Conservation (phyloP, 345 rosid genomes). For the Rhodomyrtus tomentosa region DNA sequence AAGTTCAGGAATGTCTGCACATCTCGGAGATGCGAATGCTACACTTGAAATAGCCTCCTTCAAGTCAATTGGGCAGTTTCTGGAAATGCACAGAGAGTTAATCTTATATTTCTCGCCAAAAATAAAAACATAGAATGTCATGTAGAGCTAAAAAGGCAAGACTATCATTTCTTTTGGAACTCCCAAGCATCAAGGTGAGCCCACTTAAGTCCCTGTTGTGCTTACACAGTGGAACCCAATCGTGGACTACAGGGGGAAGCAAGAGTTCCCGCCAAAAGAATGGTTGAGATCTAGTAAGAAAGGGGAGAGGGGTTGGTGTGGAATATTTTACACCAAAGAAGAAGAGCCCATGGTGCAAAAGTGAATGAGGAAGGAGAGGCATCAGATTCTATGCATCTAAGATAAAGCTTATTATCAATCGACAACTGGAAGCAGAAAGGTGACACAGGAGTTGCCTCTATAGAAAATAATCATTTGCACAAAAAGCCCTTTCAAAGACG, state of each 20-base stretch:
- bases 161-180: not conserved
- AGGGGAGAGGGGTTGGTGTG: not conserved
- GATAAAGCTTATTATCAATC: not conserved
- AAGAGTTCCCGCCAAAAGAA: not conserved
- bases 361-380: not conserved
- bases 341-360: not conserved
- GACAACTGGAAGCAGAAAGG: not conserved
- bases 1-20: constrained; percentile 70
- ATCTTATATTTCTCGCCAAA: not conserved
- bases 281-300: not conserved
- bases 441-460: not conserved
- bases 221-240: not conserved
- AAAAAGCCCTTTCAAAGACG: not conserved
- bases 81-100: constrained; percentile 5
- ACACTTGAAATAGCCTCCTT: constrained; percentile 81
- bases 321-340: not conserved
- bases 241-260: not conserved
- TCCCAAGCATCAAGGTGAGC: not conserved
- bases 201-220: not conserved
- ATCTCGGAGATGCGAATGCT: constrained; percentile 69
- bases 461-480: not conserved
- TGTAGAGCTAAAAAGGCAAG: not conserved
- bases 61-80: constrained; percentile 85
- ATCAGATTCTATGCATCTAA: not conserved
- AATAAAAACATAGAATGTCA: not conserved